phyloP scores from a whole-genome alignment of 192 early-diverging fungal genomes.

The Coemansia sp. region DNA sequence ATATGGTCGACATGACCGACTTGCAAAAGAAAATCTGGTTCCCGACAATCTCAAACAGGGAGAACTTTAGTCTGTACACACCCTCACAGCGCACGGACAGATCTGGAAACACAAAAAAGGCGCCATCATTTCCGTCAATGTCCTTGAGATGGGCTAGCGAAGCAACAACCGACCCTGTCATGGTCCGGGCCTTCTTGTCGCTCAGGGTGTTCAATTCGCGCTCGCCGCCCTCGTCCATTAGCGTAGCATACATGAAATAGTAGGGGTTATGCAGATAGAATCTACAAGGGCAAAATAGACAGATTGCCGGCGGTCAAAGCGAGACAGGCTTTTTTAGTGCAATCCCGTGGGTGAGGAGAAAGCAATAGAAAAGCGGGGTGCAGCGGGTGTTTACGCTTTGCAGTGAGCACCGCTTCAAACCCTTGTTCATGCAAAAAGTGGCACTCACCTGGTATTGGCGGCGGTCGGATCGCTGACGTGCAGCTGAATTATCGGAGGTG shows the following conservation, averaged over 20 bases:
- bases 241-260: constrained; percentile 95
- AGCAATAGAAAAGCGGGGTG: neutral
- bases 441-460: constrained; percentile 46
- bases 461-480: constrained; percentile 40
- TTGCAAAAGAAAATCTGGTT: constrained; percentile 87
- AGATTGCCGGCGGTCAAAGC: neutral
- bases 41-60: constrained; percentile 87
- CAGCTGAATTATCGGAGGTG: constrained; percentile 53
- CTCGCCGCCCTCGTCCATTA: constrained; percentile 75
- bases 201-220: constrained; percentile 84
- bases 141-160: constrained; percentile 88
- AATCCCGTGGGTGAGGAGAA: too few relatives aligned
- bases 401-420: too few relatives aligned
- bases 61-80: constrained; percentile 76
- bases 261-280: constrained; percentile 74
- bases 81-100: constrained; percentile 93
- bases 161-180: constrained; percentile 91
- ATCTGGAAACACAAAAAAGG: constrained; percentile 96
- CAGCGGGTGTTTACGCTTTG: neutral
- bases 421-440: too few relatives aligned
- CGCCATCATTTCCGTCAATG: constrained; percentile 79
- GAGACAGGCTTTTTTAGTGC: neutral
- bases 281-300: constrained; percentile 12
- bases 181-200: constrained; percentile 85
- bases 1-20: constrained; percentile 77